Conservation (phyloP, 208 protist species). For the Wallacemonas sp. region DNA sequence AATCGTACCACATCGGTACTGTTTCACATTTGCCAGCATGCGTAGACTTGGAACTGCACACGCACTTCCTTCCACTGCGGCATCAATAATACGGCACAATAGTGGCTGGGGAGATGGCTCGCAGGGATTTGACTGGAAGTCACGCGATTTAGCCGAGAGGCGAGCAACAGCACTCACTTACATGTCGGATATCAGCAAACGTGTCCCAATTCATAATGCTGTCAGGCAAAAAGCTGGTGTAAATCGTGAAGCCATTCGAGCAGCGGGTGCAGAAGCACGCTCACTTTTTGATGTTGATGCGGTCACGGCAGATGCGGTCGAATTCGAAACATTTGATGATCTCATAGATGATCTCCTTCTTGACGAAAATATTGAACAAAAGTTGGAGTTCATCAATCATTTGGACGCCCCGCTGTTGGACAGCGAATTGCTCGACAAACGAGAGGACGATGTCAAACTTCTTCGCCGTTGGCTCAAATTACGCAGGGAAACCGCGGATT, state of each 20-base stretch:
- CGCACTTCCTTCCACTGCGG: too few relatives aligned
- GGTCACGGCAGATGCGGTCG: neutral
- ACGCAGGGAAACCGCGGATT: conserved; percentile 56
- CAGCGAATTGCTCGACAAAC: conserved; percentile 46
- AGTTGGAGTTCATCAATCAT: conserved; percentile 31
- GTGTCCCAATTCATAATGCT: conserved; percentile 77
- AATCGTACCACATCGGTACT: too few relatives aligned
- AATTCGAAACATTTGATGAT: conserved; percentile 13
- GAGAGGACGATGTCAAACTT: conserved; percentile 26
- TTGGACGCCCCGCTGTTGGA: conserved; percentile 47
- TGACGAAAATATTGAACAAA: conserved; percentile 42
- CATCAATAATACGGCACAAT: too few relatives aligned
- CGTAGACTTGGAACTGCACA: neutral
- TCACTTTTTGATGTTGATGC: conserved; percentile 14
- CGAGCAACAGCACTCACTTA: conserved; percentile 62
- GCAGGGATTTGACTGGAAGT: conserved; percentile 73
- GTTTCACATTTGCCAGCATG: too few relatives aligned
- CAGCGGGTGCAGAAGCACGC: neutral
- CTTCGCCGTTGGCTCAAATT: conserved; percentile 52
- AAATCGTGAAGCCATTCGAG: conserved; percentile 26
- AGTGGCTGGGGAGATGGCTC: conserved; percentile 39
- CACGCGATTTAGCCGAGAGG: conserved; percentile 60
- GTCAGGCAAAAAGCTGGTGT: conserved; percentile 39
- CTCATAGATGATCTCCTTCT: conserved; percentile 33
- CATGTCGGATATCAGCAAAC: conserved; percentile 69